These are phyloP conservation scores for Rhamnella rubrinervis DNA, from an alignment of 331 rosid species.

Conservation along the genomic window DNA sequence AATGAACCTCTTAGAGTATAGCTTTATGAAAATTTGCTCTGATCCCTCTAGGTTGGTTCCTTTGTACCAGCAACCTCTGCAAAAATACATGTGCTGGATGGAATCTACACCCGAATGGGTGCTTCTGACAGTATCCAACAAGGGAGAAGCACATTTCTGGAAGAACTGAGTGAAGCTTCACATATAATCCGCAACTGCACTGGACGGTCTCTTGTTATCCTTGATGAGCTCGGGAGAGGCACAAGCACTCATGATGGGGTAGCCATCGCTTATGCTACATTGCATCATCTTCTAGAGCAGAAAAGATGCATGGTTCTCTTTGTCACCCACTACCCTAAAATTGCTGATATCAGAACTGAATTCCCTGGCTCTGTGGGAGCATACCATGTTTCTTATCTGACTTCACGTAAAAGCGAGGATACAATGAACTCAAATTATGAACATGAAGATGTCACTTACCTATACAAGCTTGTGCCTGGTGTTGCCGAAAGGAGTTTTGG, in stretches of 20 bases:
- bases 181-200: constrained; percentile 73
- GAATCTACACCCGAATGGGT: constrained; percentile 92
- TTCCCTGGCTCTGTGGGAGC: constrained; percentile 78
- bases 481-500: constrained; percentile 86
- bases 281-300: constrained; percentile 67
- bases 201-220: constrained; percentile 65
- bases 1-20: constrained; percentile 9
- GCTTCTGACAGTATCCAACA: constrained; percentile 93
- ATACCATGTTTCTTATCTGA: constrained; percentile 84
- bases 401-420: constrained; percentile 42
- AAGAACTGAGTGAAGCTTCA: constrained; percentile 84
- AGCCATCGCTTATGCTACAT: constrained; percentile 87
- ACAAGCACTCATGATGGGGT: constrained; percentile 95
- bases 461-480: constrained; percentile 84
- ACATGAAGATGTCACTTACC: constrained; percentile 70
- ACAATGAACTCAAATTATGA: constrained; percentile 24
- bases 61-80: constrained; percentile 90
- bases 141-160: constrained; percentile 95
- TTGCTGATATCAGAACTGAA: constrained; percentile 58
- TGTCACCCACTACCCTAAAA: constrained; percentile 89
- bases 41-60: constrained; percentile 82
- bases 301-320: constrained; percentile 81
- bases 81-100: constrained; percentile 74
- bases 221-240: constrained; percentile 98
- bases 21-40: constrained; percentile 35